Percentiles rank a stretch among this genome's conserved stretches.
Conservation (phyloP, 1,284 basidiomycete species). For the Pseudozyma hubeiensis region DNA sequence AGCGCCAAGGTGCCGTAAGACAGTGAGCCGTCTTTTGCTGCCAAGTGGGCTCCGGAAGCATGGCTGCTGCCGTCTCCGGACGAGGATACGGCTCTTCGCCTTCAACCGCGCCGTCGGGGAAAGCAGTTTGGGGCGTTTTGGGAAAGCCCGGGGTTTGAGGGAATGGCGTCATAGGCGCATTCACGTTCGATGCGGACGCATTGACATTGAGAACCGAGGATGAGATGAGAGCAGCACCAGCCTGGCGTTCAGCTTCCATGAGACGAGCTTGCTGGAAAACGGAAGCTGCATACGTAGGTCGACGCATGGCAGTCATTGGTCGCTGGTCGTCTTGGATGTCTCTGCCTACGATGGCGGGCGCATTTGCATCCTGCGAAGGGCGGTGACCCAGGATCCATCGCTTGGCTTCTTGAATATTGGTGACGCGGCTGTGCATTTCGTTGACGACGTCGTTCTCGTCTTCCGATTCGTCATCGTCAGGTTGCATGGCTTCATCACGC, state of each 20-base stretch:
- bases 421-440: constrained; percentile 18
- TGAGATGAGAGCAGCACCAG: constrained; percentile 1
- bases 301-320: constrained; percentile 21
- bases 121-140: constrained; percentile 19
- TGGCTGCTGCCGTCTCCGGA: constrained; percentile 3
- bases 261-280: constrained; percentile 39
- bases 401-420: constrained; percentile 29
- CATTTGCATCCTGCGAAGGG: background rate
- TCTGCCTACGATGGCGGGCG: background rate
- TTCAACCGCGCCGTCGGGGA: constrained; percentile 11
- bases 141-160: constrained; percentile 25
- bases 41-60: constrained; percentile 1
- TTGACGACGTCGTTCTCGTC: constrained; percentile 16
- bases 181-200: background rate
- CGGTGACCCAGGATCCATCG: constrained; percentile 18
- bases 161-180: constrained; percentile 5
- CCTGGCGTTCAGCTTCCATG: constrained; percentile 34
- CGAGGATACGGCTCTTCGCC: background rate
- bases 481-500: constrained; percentile 5
- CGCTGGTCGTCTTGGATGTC: constrained; percentile 21
- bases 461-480: constrained; percentile 9
- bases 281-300: constrained; percentile 40
- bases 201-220: constrained; percentile 11
- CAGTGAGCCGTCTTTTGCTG: constrained; percentile 12
- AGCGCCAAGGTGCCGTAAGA: constrained; percentile 9